Base-by-base conservation (phyloP, 176 grass and related monocot genomes). In the Elymus sibiricus region DNA sequence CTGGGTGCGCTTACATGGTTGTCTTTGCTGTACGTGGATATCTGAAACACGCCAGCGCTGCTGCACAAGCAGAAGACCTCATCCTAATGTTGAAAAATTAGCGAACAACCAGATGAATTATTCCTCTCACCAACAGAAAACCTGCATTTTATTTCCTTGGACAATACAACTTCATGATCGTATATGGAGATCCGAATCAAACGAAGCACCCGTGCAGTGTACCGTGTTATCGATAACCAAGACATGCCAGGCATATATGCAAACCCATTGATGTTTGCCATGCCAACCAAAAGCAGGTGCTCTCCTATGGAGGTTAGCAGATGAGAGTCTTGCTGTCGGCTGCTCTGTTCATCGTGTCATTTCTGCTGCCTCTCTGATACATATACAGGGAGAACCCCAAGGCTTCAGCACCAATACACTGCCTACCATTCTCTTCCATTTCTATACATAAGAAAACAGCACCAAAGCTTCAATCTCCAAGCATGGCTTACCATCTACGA, bases 401-500 rank as follows among this genome's bases (percentile, higher is more conserved):
- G 29, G 17, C 44, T 49, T 76, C 3, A 26, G 43, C 42, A 74
- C 58, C 70, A 39, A 11, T 56, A 2, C 31, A 26, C 11, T 70
- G 6, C 55, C 55, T 9, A n/a, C 22, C 44, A 15, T 88, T 24
- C 61, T 82, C 6, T 51, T 81, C 39, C 25, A 68, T 42, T 13
- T 26, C 44, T 49, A 60, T 15, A 72, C 67, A 66, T 43, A 65
- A 55, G 47, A 59, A 76, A 67, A 27, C 31, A 80, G 21, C 25
- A 77, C 26, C 14, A 56, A 19, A 90, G 42, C 55, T 83, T 79
- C 73, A 12, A 46, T 40, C 22, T 28, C 42, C 2, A 56, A 89
- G 58, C 61, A 92, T 89, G 91, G 87, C 70, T 82, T 81, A 32
- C 65, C 88, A 90, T 82, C 43, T 79, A 49, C 86, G 85, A 76